A percentile compares a stretch with the other conserved stretches of the same genome.
phyloP scores from a whole-genome alignment of 164 flowering plant species.

The Nymphaea thermarum region DNA sequence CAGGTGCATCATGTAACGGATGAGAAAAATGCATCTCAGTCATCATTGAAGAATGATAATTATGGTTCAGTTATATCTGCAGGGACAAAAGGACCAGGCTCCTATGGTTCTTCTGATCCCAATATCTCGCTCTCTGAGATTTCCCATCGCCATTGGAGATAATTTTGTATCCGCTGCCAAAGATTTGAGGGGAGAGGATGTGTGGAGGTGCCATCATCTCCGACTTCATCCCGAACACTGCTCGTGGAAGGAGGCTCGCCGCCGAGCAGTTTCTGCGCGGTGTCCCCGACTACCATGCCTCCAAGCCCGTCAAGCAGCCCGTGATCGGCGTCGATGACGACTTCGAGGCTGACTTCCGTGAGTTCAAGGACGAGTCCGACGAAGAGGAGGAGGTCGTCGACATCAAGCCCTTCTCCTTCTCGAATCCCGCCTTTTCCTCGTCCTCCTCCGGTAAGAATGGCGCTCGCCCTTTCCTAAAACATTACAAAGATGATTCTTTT shows the following conservation, averaged over 20 bases:
- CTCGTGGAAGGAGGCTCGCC: slow-evolving; percentile 25
- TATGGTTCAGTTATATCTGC: no score
- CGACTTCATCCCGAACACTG: slow-evolving; percentile 43
- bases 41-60: no score
- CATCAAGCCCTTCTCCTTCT: slow-evolving; percentile 1
- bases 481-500: no score
- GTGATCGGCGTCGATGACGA: slow-evolving; percentile 35
- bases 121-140: no score
- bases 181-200: slow-evolving; percentile 23
- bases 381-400: slow-evolving; percentile 8
- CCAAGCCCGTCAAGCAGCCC: slow-evolving; percentile 35
- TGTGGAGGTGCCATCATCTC: slow-evolving; percentile 97
- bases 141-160: no score
- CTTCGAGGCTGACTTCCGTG: slow-evolving; percentile 83
- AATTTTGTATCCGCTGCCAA: no score
- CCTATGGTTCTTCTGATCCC: no score
- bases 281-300: slow-evolving; percentile 64
- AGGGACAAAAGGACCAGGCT: no score
- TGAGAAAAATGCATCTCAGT: no score
- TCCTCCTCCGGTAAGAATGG: not conserved
- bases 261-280: slow-evolving; percentile 16
- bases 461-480: no score
- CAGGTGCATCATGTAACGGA: no score
- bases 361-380: slow-evolving; percentile 43
- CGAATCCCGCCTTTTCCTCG: not conserved